Evolutionary conservation across 805 yeast species (phyloP).

Genomic region (Kodamaea kaohsiungensis): DNA sequence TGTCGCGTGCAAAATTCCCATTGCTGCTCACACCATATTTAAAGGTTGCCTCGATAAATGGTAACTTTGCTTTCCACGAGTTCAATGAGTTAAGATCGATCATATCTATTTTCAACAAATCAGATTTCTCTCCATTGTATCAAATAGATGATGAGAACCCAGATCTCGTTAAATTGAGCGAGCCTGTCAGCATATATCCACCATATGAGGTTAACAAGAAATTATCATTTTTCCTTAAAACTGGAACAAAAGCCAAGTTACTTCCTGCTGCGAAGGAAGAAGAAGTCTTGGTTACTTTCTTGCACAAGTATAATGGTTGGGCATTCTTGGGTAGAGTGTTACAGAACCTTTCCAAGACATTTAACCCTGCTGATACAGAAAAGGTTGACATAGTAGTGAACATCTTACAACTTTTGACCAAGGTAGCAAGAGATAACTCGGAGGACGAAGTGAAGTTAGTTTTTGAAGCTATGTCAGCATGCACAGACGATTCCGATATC

Average conservation of each 20-base stretch:
- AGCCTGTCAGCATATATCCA: conserved; percentile 52
- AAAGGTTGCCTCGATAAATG: conserved; percentile 60
- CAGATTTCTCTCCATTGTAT: conserved; percentile 40
- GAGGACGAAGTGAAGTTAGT: conserved; percentile 23
- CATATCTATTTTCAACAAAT: conserved; percentile 48
- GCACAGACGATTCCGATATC: conserved; percentile 58
- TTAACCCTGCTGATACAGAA: conserved; percentile 37
- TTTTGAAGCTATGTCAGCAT: conserved; percentile 46
- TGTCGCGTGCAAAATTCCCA: conserved; percentile 78
- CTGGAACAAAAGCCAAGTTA: conserved; percentile 69
- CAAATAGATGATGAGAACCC: conserved; percentile 53
- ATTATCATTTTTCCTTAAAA: conserved; percentile 42
- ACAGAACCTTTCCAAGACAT: conserved; percentile 55
- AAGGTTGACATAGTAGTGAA: conserved; percentile 44
- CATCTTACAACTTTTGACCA: conserved; percentile 52
- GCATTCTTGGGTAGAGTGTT: conserved; percentile 75
- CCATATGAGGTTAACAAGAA: conserved; percentile 54
- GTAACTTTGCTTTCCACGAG: conserved; percentile 66
- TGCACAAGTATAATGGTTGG: conserved; percentile 84
- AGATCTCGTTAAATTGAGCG: conserved; percentile 52
- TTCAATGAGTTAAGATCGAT: conserved; percentile 60
- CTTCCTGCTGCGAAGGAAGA: conserved; percentile 48
- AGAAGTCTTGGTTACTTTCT: conserved; percentile 58
- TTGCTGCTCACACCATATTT: conserved; percentile 59
- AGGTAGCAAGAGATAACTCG: conserved; percentile 43